Conservation (phyloP, 192 early-diverging fungal species). For the Allomyces macrogynus region DNA sequence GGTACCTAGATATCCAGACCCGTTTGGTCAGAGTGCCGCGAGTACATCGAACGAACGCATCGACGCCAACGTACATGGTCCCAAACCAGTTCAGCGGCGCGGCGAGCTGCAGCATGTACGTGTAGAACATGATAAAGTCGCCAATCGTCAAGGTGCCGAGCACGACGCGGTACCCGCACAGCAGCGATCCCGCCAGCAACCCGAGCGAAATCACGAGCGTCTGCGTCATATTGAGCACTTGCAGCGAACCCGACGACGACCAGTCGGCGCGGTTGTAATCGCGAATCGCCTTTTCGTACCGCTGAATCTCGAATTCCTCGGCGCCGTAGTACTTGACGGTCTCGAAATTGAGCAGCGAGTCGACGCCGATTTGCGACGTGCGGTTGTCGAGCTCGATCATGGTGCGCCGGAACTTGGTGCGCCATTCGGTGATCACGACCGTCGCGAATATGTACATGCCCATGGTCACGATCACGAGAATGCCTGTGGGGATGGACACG, state of each 20-base stretch:
- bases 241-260: conserved; percentile 48
- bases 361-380: conserved; percentile 43
- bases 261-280: conserved; percentile 71
- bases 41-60: no score
- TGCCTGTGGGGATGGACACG: conserved; percentile 9
- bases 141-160: conserved; percentile 47
- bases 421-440: conserved; percentile 69
- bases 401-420: conserved; percentile 52
- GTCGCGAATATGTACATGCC: conserved; percentile 61
- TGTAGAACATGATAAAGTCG: conserved; percentile 71
- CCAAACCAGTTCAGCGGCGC: conserved; percentile 79
- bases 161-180: conserved; percentile 67
- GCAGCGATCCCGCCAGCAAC: conserved; percentile 52
- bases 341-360: conserved; percentile 61
- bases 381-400: conserved; percentile 75
- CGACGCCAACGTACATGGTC: conserved; percentile 26
- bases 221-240: conserved; percentile 69
- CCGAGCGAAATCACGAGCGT: conserved; percentile 73
- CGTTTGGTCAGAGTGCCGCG: no score
- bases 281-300: conserved; percentile 56
- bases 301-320: conserved; percentile 62
- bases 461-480: conserved; percentile 81
- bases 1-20: conserved; percentile 21
- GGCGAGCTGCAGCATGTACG: conserved; percentile 80
- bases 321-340: conserved; percentile 96